Base-by-base conservation (phyloP, 1,284 basidiomycete species). In the Ceratobasidium sp. region DNA sequence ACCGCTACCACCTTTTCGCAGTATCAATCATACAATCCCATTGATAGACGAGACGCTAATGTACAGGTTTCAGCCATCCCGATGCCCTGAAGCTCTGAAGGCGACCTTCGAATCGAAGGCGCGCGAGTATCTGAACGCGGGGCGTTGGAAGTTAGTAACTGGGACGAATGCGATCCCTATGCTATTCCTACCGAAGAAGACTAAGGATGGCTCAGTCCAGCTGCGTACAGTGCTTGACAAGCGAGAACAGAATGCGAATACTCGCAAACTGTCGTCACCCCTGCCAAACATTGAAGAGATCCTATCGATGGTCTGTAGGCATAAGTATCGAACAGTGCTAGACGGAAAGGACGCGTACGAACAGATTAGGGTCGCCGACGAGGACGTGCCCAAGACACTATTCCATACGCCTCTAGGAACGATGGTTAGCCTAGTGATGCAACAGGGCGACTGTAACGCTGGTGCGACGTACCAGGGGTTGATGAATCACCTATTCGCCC, bases 1-100 rank as follows among this genome's bases (percentile, higher is more conserved):
- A 0, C 73, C 74, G 0, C 54, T 83, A 11, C 83, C 80, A 0
- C 83, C 80, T 0, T 55, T 83, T 0, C 71, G 81, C 0, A 80
- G 73, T 0, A 81, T 84, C 6, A 84, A 84, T 61, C 82, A 84
- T 62, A 66, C 64, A 0, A 84, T 84, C 0, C 82, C 82, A 0
- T 52, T 84, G 8, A 82, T 82, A 5, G 80, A 84, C 49, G 77
- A 80, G 44, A 47, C 63, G 0, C 79, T 79, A 44, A 63, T 80
- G 0, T 83, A 82, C 38, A 23, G 30, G 18, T 62, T 62, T n/a
- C 11, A 41, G 4, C 59, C 59, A 16, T 62, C 59, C 16, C 23
- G 44, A 46, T 62, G 59, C 23, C 59, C 59, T 11, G 59, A 62
- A 23, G 59, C 43, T 5, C 43, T 62, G 3, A 62, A 62, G 23